Conservation (phyloP, 2,329 filamentous ascomycete genomes). For the Penicillium palitans region DNA sequence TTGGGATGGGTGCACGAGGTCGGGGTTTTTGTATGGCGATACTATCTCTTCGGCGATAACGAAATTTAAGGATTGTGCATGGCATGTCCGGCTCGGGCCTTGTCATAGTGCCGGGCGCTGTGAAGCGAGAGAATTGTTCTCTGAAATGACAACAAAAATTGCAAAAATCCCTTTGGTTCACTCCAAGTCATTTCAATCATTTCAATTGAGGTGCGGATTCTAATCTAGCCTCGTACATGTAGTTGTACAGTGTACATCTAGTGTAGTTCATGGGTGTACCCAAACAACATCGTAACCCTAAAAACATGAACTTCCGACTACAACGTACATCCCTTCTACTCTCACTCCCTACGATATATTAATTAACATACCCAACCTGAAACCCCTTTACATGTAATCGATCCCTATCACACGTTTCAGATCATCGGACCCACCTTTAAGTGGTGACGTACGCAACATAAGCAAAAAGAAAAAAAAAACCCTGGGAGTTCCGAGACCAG, state of each 20-base stretch:
- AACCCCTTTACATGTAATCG: background rate
- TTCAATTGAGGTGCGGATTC: constrained; percentile 35
- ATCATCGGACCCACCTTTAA: constrained; percentile 13
- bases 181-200: constrained; percentile 50
- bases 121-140: constrained; percentile 50
- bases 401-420: constrained; percentile 8
- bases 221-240: constrained; percentile 1
- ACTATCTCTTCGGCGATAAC: constrained; percentile 32
- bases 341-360: background rate
- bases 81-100: constrained; percentile 29
- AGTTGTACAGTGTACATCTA: background rate
- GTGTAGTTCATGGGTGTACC: background rate
- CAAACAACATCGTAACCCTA: constrained; percentile 1
- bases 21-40: constrained; percentile 31
- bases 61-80: constrained; percentile 35
- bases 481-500: background rate
- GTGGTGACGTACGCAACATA: constrained; percentile 4
- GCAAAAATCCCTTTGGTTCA: constrained; percentile 45
- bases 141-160: constrained; percentile 43
- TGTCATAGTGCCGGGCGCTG: constrained; percentile 48
- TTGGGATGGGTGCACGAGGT: constrained; percentile 27
- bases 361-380: background rate
- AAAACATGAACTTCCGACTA: background rate
- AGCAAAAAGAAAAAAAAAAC: background rate
- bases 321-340: background rate